phyloP scores from a whole-genome alignment of 169 alveolate genomes.

The Plasmodium sp. region DNA sequence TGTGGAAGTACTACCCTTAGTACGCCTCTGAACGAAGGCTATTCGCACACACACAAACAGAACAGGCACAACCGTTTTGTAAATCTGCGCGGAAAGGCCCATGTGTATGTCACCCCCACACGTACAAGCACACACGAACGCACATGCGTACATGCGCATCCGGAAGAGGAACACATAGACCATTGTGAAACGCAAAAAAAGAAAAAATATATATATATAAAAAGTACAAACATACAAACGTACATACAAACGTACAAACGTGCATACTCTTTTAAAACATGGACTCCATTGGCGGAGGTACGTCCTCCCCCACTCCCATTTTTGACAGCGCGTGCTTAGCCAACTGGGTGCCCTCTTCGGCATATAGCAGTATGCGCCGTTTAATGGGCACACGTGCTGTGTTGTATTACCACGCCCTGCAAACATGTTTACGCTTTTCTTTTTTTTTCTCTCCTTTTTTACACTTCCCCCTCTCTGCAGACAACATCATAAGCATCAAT shows the following conservation, averaged over 20 bases:
- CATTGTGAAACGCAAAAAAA: background rate
- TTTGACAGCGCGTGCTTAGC: background rate
- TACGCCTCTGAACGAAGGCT: background rate
- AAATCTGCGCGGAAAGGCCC: background rate
- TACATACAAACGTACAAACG: too few species aligned
- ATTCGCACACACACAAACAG: background rate
- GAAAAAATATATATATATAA: background rate
- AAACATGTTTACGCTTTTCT: background rate
- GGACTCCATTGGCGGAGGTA: conserved; percentile 34
- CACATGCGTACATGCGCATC: background rate
- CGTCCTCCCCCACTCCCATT: background rate
- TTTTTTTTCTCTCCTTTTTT: background rate
- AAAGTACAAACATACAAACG: too few species aligned
- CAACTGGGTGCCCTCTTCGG: background rate
- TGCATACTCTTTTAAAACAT: background rate
- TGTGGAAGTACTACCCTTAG: background rate
- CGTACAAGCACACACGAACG: background rate
- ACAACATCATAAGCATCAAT: conserved; percentile 47
- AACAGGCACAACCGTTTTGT: background rate
- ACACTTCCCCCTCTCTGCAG: conserved; percentile 2
- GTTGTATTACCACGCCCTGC: background rate
- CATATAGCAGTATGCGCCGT: background rate
- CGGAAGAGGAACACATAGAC: background rate
- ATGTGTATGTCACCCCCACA: background rate
- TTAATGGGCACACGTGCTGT: background rate